Conservation (phyloP, 1,139 yeast species). For the Nakaseomyces glabratus region DNA sequence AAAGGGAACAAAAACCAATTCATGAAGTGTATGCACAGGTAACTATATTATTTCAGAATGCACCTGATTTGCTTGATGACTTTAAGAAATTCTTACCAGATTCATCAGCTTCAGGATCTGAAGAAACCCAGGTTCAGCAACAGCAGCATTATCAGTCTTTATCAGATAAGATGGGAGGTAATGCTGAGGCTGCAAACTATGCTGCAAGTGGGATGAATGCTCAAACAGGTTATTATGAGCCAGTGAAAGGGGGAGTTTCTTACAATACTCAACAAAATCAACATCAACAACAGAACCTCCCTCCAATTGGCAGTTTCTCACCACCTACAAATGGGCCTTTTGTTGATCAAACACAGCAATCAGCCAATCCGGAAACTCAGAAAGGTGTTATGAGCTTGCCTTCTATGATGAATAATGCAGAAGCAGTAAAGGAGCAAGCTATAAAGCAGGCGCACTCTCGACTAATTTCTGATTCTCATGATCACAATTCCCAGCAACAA, state of each 20-base stretch:
- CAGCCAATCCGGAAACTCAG: constrained; percentile 13
- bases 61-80: constrained; percentile 90
- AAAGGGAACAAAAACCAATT: constrained; percentile 90
- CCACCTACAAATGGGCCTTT: constrained; percentile 45
- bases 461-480: not conserved
- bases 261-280: constrained; percentile 13
- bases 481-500: not conserved
- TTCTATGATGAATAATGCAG: constrained; percentile 5
- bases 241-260: constrained; percentile 9
- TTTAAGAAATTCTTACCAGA: constrained; percentile 94
- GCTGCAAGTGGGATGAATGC: not conserved
- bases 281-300: constrained; percentile 44
- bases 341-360: constrained; percentile 8
- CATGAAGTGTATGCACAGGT: constrained; percentile 93
- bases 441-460: not conserved
- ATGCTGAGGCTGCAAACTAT: constrained; percentile 5
- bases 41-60: constrained; percentile 76
- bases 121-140: constrained; percentile 14
- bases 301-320: constrained; percentile 94
- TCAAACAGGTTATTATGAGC: not conserved
- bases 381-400: constrained; percentile 7
- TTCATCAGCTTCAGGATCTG: constrained; percentile 39
- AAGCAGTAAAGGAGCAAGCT: not conserved
- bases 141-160: constrained; percentile 4
- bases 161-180: no score